Base-by-base conservation (phyloP, 2,329 filamentous ascomycete species). In the Amauroascus niger region DNA sequence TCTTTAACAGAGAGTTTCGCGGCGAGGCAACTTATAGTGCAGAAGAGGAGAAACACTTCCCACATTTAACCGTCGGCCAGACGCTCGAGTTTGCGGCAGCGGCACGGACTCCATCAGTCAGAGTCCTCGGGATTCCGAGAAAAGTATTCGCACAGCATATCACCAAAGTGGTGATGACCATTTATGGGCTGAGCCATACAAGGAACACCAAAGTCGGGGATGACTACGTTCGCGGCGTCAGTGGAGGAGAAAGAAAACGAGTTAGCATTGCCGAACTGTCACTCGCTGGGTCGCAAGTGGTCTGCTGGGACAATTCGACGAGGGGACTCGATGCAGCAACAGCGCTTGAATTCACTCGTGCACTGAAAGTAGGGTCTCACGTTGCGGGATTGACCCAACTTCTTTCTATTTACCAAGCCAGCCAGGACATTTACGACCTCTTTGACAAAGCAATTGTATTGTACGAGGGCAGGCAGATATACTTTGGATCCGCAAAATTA, bases 401-500 rank as follows among this genome's bases (percentile, higher is more conserved):
- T n/a, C 76, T 83, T 22, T 77, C 80, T 0, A 79, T 82, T 13
- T 83, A 83, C 61, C 75, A 77, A 59, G 74, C 74, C 16, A 74
- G 73, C 13, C 73, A 77, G 56, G 70, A 67, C 41, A 74, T 76
- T 13, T 77, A 76, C 53, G 78, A 83, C 53, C 69, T 81, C 14
- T 90, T 91, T 61, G 85, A 91, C 69, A 89, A 89, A 64, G 80
- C 79, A 0, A 76, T 82, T 0, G 83, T 91, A 0, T 71, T 90
- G 0, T 88, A 90, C 62, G 83, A 89, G 63, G 87, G 87, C 0
- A 77, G 83, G 0, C 79, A 90, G 63, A 90, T 90, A 57, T 91
- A 81, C 70, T 90, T 84, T 58, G 87, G 87, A 0, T 78, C 79
- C 0, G 78, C 81, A 0, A 64, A 62, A 5, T 65, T 73, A 1